Percentiles rank a stretch among this genome's conserved stretches.
Evolutionary conservation across 306 rosid species (phyloP).

Genomic region (Dalbergia cultrata): DNA sequence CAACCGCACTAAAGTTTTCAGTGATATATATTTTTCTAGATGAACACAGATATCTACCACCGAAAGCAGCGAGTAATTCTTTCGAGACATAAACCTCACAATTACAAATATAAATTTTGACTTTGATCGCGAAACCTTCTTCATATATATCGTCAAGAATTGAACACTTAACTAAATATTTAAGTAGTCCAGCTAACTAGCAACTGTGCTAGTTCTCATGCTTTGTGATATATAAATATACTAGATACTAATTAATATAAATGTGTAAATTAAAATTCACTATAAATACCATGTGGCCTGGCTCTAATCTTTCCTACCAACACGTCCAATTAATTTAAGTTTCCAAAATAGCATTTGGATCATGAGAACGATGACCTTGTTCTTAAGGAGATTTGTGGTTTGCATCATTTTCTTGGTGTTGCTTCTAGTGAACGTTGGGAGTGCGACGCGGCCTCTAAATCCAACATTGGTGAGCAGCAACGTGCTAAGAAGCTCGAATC

Average conservation of each 20-base stretch:
- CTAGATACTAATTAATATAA: too few species aligned
- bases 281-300: constrained; percentile 45
- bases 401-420: constrained; percentile 40
- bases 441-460: constrained; percentile 51
- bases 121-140: too few species aligned
- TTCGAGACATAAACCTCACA: too few species aligned
- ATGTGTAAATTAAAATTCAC: background rate
- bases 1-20: constrained; percentile 12
- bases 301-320: constrained; percentile 29
- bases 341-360: background rate
- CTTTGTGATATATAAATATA: too few species aligned
- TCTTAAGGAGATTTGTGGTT: background rate
- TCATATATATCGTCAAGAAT: too few species aligned
- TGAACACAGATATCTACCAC: too few species aligned
- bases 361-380: background rate
- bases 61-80: too few species aligned
- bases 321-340: background rate
- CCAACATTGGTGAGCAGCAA: constrained; percentile 42
- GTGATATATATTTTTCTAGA: too few species aligned
- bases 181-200: too few species aligned
- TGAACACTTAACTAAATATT: too few species aligned
- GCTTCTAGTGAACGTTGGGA: constrained; percentile 42
- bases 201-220: too few species aligned
- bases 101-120: too few species aligned
- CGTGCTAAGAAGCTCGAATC: constrained; percentile 21